Percentiles rank a stretch among this genome's conserved stretches.
These are phyloP conservation scores for Silene noctiflora DNA, from an alignment of 179 eudicot genomes.

Conservation along the genomic window DNA sequence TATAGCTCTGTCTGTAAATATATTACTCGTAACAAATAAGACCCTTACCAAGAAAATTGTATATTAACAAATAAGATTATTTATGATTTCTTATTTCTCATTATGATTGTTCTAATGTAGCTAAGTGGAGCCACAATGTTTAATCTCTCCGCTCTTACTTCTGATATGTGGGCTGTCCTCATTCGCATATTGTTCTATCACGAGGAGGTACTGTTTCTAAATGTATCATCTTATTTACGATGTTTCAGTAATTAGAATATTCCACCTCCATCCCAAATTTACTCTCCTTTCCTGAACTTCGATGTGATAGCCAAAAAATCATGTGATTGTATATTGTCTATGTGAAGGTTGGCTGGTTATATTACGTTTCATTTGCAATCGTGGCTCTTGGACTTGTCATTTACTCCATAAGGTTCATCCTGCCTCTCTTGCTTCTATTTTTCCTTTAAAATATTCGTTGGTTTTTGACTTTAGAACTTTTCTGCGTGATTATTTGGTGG, in stretches of 20 bases:
- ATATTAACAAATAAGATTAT: too few species aligned
- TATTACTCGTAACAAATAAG: not conserved
- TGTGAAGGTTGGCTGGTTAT: constrained; percentile 34
- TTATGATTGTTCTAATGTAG: constrained; percentile 35
- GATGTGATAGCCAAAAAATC: not conserved
- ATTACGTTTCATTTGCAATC: constrained; percentile 28
- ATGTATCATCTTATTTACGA: not conserved
- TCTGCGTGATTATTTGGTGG: too few species aligned
- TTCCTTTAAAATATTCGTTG: not conserved
- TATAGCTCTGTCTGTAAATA: not conserved
- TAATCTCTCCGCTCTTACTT: constrained; percentile 80
- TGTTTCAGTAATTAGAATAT: not conserved
- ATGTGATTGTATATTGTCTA: not conserved
- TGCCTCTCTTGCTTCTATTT: constrained; percentile 10
- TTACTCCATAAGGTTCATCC: constrained; percentile 28
- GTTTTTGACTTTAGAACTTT: too few species aligned
- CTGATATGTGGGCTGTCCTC: constrained; percentile 93
- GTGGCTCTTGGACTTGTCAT: constrained; percentile 33
- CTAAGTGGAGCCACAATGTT: constrained; percentile 73
- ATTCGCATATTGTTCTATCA: constrained; percentile 75
- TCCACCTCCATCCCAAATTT: not conserved
- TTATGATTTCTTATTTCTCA: not conserved
- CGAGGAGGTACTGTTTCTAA: constrained; percentile 49
- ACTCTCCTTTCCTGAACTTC: not conserved
- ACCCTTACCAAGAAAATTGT: too few species aligned